These are phyloP conservation scores for Fusarium algeriense DNA, from an alignment of 2,329 filamentous ascomycete genomes.

Conservation along the genomic window DNA sequence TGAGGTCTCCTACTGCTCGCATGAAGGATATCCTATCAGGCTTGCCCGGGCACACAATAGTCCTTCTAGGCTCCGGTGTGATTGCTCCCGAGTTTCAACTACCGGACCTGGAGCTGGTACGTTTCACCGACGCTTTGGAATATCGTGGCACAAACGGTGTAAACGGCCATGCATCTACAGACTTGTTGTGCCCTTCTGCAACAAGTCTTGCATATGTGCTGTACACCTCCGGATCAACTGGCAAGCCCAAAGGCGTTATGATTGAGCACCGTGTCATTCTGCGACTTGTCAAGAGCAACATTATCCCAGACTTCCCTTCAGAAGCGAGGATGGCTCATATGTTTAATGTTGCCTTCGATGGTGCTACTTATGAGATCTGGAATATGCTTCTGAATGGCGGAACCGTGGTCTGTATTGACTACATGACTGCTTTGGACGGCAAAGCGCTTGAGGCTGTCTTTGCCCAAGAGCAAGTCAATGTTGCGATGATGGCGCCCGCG, in stretches of 20 bases:
- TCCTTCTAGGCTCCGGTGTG: constrained; percentile 24
- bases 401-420: constrained; percentile 39
- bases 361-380: constrained; percentile 37
- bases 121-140: not conserved
- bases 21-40: constrained; percentile 32
- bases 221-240: constrained; percentile 65
- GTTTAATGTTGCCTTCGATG: constrained; percentile 39
- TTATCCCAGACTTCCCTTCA: not conserved
- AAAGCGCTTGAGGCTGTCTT: constrained; percentile 24
- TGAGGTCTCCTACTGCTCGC: constrained; percentile 26
- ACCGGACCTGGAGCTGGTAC: not conserved
- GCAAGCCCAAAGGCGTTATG: constrained; percentile 64
- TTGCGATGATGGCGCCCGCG: constrained; percentile 16
- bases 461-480: constrained; percentile 5
- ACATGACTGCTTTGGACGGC: constrained; percentile 19
- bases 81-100: not conserved
- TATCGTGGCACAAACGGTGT: not conserved
- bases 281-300: constrained; percentile 15
- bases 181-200: not conserved
- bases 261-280: constrained; percentile 38
- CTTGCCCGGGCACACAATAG: not conserved
- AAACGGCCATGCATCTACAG: not conserved
- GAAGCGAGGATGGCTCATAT: constrained; percentile 23
- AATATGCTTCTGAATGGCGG: constrained; percentile 36
- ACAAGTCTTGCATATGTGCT: constrained; percentile 53